Evolutionary conservation across 1,284 basidiomycete species (phyloP), one percentile per base, ranked within the genome.

Genomic region (Ganoderma sinense): DNA sequence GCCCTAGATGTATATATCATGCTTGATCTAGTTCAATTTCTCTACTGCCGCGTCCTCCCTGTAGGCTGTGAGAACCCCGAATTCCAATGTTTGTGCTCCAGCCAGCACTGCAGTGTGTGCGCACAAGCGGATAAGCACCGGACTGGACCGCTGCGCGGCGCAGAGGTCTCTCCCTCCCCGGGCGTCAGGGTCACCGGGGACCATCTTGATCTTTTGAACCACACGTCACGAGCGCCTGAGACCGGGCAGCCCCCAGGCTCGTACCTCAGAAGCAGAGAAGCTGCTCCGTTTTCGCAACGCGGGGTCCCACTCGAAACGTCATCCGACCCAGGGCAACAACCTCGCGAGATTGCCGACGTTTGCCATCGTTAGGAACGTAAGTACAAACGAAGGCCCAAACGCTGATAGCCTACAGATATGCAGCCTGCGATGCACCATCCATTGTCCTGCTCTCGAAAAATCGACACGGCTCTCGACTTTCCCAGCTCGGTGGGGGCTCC

Each of bases 11-110:
- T 51, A 73, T 67, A 23, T 51, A 73, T 71, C 67, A 62, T 29
- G 41, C 60, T 45, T 71, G 67, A 71, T 73, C 72, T 71, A 70
- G 71, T 68, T 67, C 67, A 70, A 70, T 56, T 67, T 66, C 56
- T 56, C 60, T 51, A 43, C 63, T 59, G 67, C 55, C 51, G 36
- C 26, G 39, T 43, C 48, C 39, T 48, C 43, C 66, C 60, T 67
- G 68, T 62, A 66, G 64, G 69, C 60, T 67, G 68, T 62, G 69
- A 66, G 69, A 68, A 29, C 26, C 36, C n/a, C 5, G 31, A 56
- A 31, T 14, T 31, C 29, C 29, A 33, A 33, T 29, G 13, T 26
- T 40, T n/a, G 23, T 26, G 23, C 59, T 7, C 39, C n/a, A 41
- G 23, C 59, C 11, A 11, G 18, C 20, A 61, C 58, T 10, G 10